Evolutionary conservation across 495 filamentous ascomycete genomes (phyloP), one percentile per base, ranked within the genome.

Genomic region (Sordaria brevicollis): DNA sequence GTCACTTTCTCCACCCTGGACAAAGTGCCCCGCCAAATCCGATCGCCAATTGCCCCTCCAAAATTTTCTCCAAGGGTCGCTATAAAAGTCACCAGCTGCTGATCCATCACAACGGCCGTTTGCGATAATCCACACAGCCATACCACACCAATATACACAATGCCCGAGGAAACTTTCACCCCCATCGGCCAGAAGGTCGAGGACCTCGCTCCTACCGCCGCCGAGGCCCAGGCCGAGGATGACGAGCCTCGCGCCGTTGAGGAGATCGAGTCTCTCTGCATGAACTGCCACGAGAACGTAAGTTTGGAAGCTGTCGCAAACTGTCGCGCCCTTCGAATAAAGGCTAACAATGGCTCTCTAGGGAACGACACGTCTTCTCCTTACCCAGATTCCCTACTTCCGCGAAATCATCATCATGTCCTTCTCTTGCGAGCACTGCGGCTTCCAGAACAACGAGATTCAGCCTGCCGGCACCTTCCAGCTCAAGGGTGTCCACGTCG

Each of bases 401-500:
- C 91, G 92, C 76, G 95, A 99, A 78, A 88, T 98, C 70, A 92
- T 99, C 71, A 86, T 99, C 72, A 96, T 97, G 88, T 97, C 93
- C 65, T 99, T 99, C 83, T 87, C 87, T 71, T 99, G 95, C 81
- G 86, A 90, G 1, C 87, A 97, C 77, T 99, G 95, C 82, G 80
- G 88, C 77, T 92, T 96, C 79, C 85, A 88, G 69, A 94, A 97
- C 83, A 93, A 93, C 78, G 92, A 96, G 75, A 89, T 98, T 69
- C 93, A 97, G 76, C 88, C 93, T 8, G 95, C 95, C 10, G 91
- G 91, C 37, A 88, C 91, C 72, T 95, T 97, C 71, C 95, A 97
- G 80, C 90, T 93, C 77, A 91, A 90, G 68, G 95, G 96, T 33
- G 83, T 84, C n/a, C 89, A 88, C 71, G 95, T 93, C 78, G 87